phyloP scores from a whole-genome alignment of 306 rosid species.

The Myrica gale region DNA sequence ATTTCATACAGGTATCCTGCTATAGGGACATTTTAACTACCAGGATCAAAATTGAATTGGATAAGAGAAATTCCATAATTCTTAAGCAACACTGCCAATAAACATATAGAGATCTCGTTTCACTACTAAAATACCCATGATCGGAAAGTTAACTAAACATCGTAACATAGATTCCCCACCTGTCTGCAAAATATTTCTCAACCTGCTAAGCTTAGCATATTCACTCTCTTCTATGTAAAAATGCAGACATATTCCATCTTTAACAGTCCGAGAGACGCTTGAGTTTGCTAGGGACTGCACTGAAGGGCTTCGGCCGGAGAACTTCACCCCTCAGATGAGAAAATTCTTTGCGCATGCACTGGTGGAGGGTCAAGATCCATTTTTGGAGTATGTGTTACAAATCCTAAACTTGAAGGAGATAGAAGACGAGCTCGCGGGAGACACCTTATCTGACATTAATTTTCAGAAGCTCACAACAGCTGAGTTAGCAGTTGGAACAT shows the following conservation, averaged over 20 bases:
- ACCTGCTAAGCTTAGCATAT: neutral
- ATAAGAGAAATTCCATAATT: neutral
- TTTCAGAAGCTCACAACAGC: slow-evolving; percentile 7
- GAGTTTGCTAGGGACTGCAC: slow-evolving; percentile 16
- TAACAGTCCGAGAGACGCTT: neutral
- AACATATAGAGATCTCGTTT: neutral
- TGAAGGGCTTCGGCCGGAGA: slow-evolving; percentile 8
- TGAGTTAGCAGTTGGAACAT: slow-evolving; percentile 3
- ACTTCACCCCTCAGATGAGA: slow-evolving; percentile 14
- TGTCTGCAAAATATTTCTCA: neutral
- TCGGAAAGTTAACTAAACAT: neutral
- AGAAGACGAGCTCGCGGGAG: neutral
- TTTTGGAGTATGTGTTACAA: slow-evolving; percentile 14
- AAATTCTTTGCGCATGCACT: slow-evolving; percentile 12
- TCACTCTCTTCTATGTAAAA: neutral
- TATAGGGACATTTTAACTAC: neutral
- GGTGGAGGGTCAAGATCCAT: slow-evolving; percentile 8
- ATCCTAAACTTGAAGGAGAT: slow-evolving; percentile 6
- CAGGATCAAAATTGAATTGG: neutral
- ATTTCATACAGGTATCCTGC: neutral
- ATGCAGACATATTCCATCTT: slow-evolving; percentile 9
- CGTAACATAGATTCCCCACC: too few species aligned
- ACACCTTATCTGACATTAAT: neutral
- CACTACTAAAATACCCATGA: neutral
- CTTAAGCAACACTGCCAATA: neutral